Conservation (phyloP, 1,284 basidiomycete species). For the Pseudozyma sp. region DNA sequence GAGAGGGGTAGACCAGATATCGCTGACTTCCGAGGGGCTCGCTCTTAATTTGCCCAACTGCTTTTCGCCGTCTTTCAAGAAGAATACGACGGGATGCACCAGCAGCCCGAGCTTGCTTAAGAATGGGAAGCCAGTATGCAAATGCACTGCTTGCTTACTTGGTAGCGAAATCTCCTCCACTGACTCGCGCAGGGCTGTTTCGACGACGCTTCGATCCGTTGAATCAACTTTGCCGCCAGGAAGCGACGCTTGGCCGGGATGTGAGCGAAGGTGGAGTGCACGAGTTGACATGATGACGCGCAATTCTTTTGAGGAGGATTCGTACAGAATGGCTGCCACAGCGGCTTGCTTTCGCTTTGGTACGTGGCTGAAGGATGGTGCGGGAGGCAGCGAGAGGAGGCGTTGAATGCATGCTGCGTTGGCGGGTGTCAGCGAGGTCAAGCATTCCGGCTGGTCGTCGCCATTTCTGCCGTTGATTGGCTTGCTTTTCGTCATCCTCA, state of each 20-base stretch:
- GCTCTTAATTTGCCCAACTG: slow-evolving; percentile 18
- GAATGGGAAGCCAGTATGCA: slow-evolving; percentile 49
- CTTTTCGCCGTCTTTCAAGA: slow-evolving; percentile 15
- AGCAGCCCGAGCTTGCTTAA: slow-evolving; percentile 50
- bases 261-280: slow-evolving; percentile 48
- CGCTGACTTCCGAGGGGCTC: slow-evolving; percentile 37
- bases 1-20: slow-evolving; percentile 45
- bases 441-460: slow-evolving; percentile 15
- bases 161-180: slow-evolving; percentile 50
- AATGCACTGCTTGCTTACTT: slow-evolving; percentile 6
- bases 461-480: background rate
- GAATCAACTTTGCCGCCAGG: slow-evolving; percentile 53
- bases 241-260: slow-evolving; percentile 52
- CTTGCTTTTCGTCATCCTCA: background rate
- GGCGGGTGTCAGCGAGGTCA: slow-evolving; percentile 8
- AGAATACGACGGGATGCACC: slow-evolving; percentile 54
- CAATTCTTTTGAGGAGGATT: slow-evolving; percentile 20
- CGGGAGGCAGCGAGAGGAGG: slow-evolving; percentile 15
- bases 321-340: slow-evolving; percentile 46
- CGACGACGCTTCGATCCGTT: slow-evolving; percentile 22
- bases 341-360: slow-evolving; percentile 47
- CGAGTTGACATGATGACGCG: slow-evolving; percentile 52
- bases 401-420: slow-evolving; percentile 29
- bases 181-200: slow-evolving; percentile 48
- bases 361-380: slow-evolving; percentile 28